Evolutionary conservation across 441 rosid genomes (phyloP).

Genomic region (Raphanus hybrid): DNA sequence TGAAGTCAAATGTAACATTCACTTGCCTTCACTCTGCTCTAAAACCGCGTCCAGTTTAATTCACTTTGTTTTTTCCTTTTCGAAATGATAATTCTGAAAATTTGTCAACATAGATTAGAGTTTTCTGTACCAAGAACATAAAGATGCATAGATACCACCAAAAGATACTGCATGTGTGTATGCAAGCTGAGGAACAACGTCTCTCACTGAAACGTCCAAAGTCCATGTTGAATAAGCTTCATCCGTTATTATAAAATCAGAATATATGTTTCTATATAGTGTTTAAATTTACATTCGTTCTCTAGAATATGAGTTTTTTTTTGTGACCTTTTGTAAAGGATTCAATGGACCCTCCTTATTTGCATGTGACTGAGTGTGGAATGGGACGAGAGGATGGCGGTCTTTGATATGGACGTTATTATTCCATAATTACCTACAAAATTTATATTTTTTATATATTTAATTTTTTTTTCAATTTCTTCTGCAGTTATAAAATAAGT

Average conservation of each 20-base stretch:
- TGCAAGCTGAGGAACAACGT: conserved; percentile 45
- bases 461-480: background rate
- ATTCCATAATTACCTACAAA: conserved; percentile 26
- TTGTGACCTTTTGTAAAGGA: conserved; percentile 39
- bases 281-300: conserved; percentile 22
- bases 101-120: conserved; percentile 40
- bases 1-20: conserved; percentile 36
- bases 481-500: background rate
- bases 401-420: conserved; percentile 38
- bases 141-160: conserved; percentile 38
- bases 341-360: conserved; percentile 47
- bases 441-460: background rate
- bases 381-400: conserved; percentile 39
- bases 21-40: conserved; percentile 23
- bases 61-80: conserved; percentile 4
- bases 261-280: conserved; percentile 12
- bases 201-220: conserved; percentile 37
- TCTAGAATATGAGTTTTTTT: conserved; percentile 33
- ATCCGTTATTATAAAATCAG: conserved; percentile 13
- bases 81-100: background rate
- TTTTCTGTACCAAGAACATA: conserved; percentile 33
- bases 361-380: conserved; percentile 46
- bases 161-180: conserved; percentile 45
- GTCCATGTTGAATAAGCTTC: conserved; percentile 35
- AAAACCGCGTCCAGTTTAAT: conserved; percentile 32